Percentiles rank a stretch among this genome's conserved stretches.
Conservation (phyloP, 371 early-diverging fungal genomes). For the Apophysomyces trapeziformis region DNA sequence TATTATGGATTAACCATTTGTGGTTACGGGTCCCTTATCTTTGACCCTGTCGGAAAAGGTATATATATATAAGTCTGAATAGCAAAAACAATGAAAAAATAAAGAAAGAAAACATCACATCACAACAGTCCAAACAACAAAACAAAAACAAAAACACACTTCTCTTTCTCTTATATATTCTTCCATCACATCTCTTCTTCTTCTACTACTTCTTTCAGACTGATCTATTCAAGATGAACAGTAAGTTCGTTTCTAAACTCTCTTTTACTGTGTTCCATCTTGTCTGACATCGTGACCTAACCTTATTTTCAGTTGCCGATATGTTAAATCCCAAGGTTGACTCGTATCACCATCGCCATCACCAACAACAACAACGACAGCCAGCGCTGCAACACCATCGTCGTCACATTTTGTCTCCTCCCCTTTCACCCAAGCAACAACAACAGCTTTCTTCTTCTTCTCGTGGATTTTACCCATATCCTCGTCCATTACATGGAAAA, state of each 20-base stretch:
- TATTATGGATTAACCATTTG: constrained; percentile 7
- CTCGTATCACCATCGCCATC: constrained; percentile 6
- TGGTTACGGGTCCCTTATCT: background rate
- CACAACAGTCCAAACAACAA: constrained; percentile 1
- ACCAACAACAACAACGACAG: background rate
- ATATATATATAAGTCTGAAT: constrained; percentile 2
- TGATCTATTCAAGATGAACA: constrained; percentile 3
- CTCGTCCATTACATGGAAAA: constrained; percentile 27
- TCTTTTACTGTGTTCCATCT: too few relatives aligned
- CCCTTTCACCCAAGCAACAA: constrained; percentile 12
- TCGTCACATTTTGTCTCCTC: constrained; percentile 13
- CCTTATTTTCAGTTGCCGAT: constrained; percentile 15
- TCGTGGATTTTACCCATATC: constrained; percentile 3
- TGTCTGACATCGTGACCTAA: constrained; percentile 5
- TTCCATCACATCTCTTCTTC: background rate
- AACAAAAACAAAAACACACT: constrained; percentile 7
- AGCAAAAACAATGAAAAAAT: constrained; percentile 5
- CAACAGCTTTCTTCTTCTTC: background rate
- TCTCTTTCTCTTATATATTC: background rate
- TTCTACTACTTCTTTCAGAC: background rate
- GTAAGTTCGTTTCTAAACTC: background rate
- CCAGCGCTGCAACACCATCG: background rate
- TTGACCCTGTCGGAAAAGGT: background rate
- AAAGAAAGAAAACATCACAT: constrained; percentile 1
- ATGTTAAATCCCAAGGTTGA: constrained; percentile 14